Conservation (phyloP, 2,329 filamentous ascomycete genomes). For the Metarhizium guizhouense region DNA sequence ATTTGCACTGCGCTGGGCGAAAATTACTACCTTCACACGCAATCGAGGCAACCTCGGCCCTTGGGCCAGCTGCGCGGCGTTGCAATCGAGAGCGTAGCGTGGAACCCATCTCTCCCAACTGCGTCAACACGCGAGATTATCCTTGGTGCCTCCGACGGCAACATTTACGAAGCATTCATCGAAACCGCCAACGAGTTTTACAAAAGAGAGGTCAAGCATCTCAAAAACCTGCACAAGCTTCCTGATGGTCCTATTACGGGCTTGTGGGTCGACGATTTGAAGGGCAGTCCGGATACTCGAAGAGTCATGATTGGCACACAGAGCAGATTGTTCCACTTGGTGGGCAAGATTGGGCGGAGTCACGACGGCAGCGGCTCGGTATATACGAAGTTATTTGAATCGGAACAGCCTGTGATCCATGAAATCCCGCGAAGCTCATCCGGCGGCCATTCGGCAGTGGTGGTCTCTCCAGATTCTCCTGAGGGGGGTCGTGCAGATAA, state of each 20-base stretch:
- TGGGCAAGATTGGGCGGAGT: constrained; percentile 65
- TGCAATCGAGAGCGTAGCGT: constrained; percentile 79
- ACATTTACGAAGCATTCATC: constrained; percentile 90
- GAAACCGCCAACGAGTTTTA: constrained; percentile 94
- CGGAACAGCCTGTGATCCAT: constrained; percentile 69
- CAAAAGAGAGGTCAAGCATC: constrained; percentile 84
- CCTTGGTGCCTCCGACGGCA: constrained; percentile 84
- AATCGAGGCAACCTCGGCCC: constrained; percentile 78
- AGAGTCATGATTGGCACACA: constrained; percentile 75
- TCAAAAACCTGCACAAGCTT: constrained; percentile 74
- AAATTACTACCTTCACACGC: constrained; percentile 96
- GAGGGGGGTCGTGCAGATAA: constrained; percentile 48
- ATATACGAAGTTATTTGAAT: constrained; percentile 81
- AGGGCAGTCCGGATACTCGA: constrained; percentile 59
- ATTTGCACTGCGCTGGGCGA: constrained; percentile 87
- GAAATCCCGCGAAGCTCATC: constrained; percentile 54
- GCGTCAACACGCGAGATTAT: constrained; percentile 92
- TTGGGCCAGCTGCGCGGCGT: constrained; percentile 79
- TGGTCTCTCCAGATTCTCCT: constrained; percentile 65
- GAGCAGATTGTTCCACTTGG: constrained; percentile 68
- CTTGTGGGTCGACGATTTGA: constrained; percentile 70
- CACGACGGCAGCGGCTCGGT: constrained; percentile 78
- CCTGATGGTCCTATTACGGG: constrained; percentile 78
- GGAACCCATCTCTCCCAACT: constrained; percentile 89
- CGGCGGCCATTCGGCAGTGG: constrained; percentile 53